Evolutionary conservation across 2,329 filamentous ascomycete species (phyloP), one percentile per base, ranked within the genome.

Genomic region (Botrytis pseudocinerea): DNA sequence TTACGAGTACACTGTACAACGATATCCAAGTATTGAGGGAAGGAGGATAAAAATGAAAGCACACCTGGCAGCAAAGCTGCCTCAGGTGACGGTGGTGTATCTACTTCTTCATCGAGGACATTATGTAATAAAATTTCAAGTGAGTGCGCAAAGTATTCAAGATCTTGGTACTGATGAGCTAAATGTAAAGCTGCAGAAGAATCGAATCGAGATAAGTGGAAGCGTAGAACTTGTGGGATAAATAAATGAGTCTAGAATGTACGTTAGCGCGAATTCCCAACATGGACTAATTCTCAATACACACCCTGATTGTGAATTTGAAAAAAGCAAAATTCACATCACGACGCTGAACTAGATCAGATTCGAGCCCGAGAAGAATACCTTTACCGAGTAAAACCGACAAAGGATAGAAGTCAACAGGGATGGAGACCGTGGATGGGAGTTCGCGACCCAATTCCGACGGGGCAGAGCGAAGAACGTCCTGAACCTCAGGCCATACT

Each of bases 1-100:
- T 99, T 99, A 71, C 96, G 92, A 1, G 96, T 98, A 83, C 96
- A 99, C 83, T 97, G 96, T 32, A 99, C 92, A 38, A 99, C 91
- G 73, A 98, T 96, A 79, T 98, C 95, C 25, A 98, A 90, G 80
- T 98, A 99, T 73, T 94, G 90, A 72, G 91, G 91, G 82, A 94
- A 92, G 1, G 91, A 93, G 0, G 92, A 92, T 73, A 91, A 81
- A 14, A 91, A 85, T 0, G 88, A 91, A 35, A 91, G 81, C 2
- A 91, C 89, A 5, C 90, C 82, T 78, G 90, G 87, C 79, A 95
- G 80, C 76, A 92, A 83, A 78, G 91, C 85, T 81, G 90, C 86
- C 76, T 91, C 89, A 0, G 90, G 89, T 22, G 85, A 83, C 1
- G 90, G 90, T 7, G 86, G 85, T 0, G 88, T 88, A 79, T 98